phyloP scores from a whole-genome alignment of 331 rosid species.

The Acacia concinna region DNA sequence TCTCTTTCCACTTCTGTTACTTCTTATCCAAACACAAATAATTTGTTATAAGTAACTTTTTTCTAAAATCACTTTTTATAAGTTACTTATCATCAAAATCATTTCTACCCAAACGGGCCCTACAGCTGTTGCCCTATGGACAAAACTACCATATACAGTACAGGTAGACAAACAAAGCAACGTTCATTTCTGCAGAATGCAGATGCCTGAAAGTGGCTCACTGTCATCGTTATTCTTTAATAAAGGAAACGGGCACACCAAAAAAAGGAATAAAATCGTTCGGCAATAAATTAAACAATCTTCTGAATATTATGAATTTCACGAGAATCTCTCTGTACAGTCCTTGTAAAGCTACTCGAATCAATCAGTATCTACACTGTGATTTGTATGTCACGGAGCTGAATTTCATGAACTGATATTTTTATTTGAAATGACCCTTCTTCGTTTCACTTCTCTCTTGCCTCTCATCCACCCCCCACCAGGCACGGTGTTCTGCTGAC shows the following conservation, averaged over 20 bases:
- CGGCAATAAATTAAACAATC: neutral
- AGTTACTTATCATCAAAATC: too few species aligned
- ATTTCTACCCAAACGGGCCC: too few species aligned
- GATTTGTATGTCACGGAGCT: neutral
- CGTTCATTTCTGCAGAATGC: constrained; percentile 54
- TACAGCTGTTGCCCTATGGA: neutral
- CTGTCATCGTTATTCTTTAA: neutral
- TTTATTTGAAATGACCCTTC: neutral
- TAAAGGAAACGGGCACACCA: neutral
- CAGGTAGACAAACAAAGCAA: constrained; percentile 40
- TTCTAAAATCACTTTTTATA: too few species aligned
- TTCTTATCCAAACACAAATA: too few species aligned
- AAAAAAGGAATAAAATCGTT: neutral
- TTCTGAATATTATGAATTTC: constrained; percentile 25
- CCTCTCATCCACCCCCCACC: constrained; percentile 16
- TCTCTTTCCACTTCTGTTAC: too few species aligned
- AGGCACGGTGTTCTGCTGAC: constrained; percentile 35
- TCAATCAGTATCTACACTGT: neutral
- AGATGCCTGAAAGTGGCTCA: constrained; percentile 32
- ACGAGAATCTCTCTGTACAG: constrained; percentile 47
- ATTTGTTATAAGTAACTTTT: too few species aligned
- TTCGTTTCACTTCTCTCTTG: neutral
- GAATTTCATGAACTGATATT: constrained; percentile 20
- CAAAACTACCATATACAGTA: constrained; percentile 25
- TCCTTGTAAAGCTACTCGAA: constrained; percentile 1